Evolutionary conservation across 225 moss, liverwort and hornwort genomes (phyloP), one percentile per base, ranked within the genome.

Genomic region (Antitrichia curtipendula): DNA sequence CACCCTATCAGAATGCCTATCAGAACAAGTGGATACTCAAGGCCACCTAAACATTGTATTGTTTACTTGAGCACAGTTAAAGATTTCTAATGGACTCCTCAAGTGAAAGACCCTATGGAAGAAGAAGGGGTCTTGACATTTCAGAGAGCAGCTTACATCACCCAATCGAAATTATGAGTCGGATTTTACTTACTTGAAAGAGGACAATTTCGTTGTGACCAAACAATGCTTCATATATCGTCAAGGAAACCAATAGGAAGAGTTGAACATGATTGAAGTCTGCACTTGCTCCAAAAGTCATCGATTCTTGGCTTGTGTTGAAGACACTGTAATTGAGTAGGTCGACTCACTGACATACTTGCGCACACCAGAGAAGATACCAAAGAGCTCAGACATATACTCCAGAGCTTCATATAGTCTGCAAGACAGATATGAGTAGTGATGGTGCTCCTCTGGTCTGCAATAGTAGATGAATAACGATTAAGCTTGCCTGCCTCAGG

Each of bases 251-350:
- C 89, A 91, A 80, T 81, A 88, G 85, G 86, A 88, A 91, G 91
- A 90, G 91, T 88, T 84, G 71, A 91, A 93, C 88, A 91, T 68
- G 91, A 88, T 86, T 91, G 89, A 91, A 88, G 91, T 84, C 73
- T 88, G 91, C 90, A 87, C 93, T 93, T 89, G 91, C 93, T 91
- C 93, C 93, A 91, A 75, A 86, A 90, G 88, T 92, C 83, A 91
- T 91, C 69, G 77, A 88, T 89, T 91, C 92, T 88, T 91, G 91
- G 91, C 87, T 87, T 87, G 88, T 88, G 88, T 84, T 86, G 86
- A 91, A 89, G 92, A 86, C 89, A 90, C 89, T 89, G 89, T 75
- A 91, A 75, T 88, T 91, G 88, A 88, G 88, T 89, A 86, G 88
- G 83, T 90, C 81, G 83, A 89, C 84, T 92, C 89, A 86, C 84